phyloP scores from a whole-genome alignment of 2,329 filamentous ascomycete genomes.

The Epichloe baconii region DNA sequence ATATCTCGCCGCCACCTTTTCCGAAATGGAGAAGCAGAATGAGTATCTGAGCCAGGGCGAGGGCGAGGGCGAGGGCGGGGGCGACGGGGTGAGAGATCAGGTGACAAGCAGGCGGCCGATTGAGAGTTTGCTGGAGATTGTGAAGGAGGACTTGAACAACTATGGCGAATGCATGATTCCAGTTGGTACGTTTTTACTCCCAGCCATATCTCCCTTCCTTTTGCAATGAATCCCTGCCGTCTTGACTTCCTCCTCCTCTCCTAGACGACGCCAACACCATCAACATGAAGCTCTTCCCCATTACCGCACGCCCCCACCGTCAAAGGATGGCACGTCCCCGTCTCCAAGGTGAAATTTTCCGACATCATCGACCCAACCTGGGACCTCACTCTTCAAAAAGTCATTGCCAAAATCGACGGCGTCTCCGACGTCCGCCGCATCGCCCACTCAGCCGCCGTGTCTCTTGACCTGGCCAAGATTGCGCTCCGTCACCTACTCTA shows the following conservation, averaged over 20 bases:
- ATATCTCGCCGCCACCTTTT: constrained; percentile 74
- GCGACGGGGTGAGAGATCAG: constrained; percentile 20
- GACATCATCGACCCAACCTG: constrained; percentile 54
- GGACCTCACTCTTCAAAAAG: constrained; percentile 65
- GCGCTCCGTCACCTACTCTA: constrained; percentile 83
- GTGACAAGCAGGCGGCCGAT: constrained; percentile 47
- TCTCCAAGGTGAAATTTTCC: constrained; percentile 53
- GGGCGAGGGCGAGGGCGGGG: constrained; percentile 26
- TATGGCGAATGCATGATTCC: constrained; percentile 99
- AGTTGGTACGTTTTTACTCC: constrained; percentile 48
- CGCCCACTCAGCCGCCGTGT: constrained; percentile 71
- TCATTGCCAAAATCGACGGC: constrained; percentile 80
- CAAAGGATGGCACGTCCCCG: constrained; percentile 80
- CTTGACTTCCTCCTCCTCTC: not conserved
- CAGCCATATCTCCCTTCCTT: not conserved
- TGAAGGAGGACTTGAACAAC: constrained; percentile 82
- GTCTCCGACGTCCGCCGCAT: constrained; percentile 83
- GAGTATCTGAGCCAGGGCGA: constrained; percentile 61
- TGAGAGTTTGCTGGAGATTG: constrained; percentile 69
- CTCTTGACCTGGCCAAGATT: constrained; percentile 72
- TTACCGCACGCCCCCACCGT: constrained; percentile 71
- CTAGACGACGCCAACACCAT: constrained; percentile 84
- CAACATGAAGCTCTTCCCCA: constrained; percentile 90
- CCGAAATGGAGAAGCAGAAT: constrained; percentile 83
- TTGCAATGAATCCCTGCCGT: not conserved